Conservation (phyloP, 345 rosid genomes). For the Moringa oleifera region DNA sequence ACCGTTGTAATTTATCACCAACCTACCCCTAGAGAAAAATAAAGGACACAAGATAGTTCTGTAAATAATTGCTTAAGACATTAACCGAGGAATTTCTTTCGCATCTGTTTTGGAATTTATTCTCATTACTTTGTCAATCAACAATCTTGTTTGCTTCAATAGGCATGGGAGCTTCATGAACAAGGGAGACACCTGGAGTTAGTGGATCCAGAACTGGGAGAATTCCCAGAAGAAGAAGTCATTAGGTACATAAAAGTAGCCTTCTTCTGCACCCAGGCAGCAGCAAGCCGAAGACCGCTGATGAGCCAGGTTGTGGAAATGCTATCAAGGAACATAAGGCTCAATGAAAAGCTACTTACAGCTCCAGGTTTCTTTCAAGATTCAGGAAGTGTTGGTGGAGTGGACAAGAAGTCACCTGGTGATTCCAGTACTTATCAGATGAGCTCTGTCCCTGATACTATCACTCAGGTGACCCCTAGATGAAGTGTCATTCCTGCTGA, state of each 20-base stretch:
- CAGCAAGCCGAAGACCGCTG: slow-evolving; percentile 43
- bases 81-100: neutral
- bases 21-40: no score
- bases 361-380: slow-evolving; percentile 54
- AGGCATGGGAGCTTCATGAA: slow-evolving; percentile 64
- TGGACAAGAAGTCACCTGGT: slow-evolving; percentile 21
- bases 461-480: slow-evolving; percentile 54
- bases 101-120: neutral
- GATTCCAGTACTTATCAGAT: slow-evolving; percentile 29
- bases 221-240: slow-evolving; percentile 43
- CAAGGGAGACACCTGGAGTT: slow-evolving; percentile 45
- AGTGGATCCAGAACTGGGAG: slow-evolving; percentile 50
- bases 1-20: no score
- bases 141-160: slow-evolving; percentile 3
- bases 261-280: slow-evolving; percentile 62
- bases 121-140: neutral
- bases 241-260: slow-evolving; percentile 57
- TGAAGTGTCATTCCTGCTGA: slow-evolving; percentile 18
- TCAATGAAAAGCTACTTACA: slow-evolving; percentile 47
- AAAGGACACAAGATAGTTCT: neutral
- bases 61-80: neutral
- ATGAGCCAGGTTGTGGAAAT: slow-evolving; percentile 68
- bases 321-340: slow-evolving; percentile 42
- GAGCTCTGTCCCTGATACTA: slow-evolving; percentile 47
- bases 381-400: slow-evolving; percentile 3